Conservation (phyloP, 1,284 basidiomycete genomes). For the Tremellales sp. region DNA sequence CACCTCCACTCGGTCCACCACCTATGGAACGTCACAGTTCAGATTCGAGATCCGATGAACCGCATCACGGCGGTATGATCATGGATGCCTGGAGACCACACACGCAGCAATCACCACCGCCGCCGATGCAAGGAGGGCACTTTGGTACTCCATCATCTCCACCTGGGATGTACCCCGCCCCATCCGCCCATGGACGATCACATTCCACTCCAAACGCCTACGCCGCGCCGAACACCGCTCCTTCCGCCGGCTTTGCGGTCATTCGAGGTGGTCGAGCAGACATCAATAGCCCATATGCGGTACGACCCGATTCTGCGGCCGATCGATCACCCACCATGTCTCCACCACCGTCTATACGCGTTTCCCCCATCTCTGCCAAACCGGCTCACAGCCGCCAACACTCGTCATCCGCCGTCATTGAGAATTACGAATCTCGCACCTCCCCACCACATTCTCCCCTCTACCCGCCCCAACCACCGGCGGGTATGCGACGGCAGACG, state of each 20-base stretch:
- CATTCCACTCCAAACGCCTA: background rate
- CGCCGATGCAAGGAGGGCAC: too few relatives aligned
- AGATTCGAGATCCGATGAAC: conserved; percentile 25
- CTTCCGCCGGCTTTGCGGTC: conserved; percentile 38
- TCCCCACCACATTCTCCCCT: conserved; percentile 11
- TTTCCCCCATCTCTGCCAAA: conserved; percentile 16
- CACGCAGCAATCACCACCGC: too few relatives aligned
- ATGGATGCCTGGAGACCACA: conserved; percentile 40
- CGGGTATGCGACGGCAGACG: background rate
- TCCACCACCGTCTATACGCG: conserved; percentile 17
- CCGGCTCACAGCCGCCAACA: conserved; percentile 25
- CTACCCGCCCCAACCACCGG: conserved; percentile 9
- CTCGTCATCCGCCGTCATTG: conserved; percentile 31
- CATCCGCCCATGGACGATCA: background rate
- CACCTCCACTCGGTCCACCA: conserved; percentile 28
- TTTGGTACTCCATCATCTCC: too few relatives aligned
- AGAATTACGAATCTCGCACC: conserved; percentile 11
- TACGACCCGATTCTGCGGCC: conserved; percentile 3
- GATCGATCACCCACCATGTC: conserved; percentile 3
- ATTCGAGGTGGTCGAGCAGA: conserved; percentile 42
- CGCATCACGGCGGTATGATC: conserved; percentile 20
- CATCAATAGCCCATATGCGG: conserved; percentile 28
- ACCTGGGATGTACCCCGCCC: too few relatives aligned
- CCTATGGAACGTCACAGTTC: conserved; percentile 25
- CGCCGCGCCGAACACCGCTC: conserved; percentile 5